A percentile compares a stretch with the other conserved stretches of the same genome.
Conservation (phyloP, 2,329 filamentous ascomycete genomes). For the Exophiala mesophila region DNA sequence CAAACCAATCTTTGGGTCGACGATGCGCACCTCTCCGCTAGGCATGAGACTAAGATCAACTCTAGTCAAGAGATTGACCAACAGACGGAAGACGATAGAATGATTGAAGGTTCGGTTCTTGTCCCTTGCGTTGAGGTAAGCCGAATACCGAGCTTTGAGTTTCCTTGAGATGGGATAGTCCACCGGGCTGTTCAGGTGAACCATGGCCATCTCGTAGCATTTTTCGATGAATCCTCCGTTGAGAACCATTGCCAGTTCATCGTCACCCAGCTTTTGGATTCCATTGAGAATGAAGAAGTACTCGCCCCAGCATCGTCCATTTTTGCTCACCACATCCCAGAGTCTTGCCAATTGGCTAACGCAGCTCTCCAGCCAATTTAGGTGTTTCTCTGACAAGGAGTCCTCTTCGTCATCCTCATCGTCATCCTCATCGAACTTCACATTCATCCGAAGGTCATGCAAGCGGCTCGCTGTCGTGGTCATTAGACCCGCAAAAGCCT, state of each 20-base stretch:
- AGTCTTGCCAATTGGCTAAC: constrained; percentile 13
- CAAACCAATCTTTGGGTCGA: constrained; percentile 18
- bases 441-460: constrained; percentile 1
- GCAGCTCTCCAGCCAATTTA: constrained; percentile 9
- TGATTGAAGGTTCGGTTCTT: constrained; percentile 45
- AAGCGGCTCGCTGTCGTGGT: constrained; percentile 15
- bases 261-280: constrained; percentile 59
- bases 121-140: constrained; percentile 40
- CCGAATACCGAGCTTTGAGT: constrained; percentile 38
- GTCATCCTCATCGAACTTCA: constrained; percentile 3
- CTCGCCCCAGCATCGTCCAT: constrained; percentile 64
- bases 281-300: constrained; percentile 65
- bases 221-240: constrained; percentile 57
- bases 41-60: constrained; percentile 36
- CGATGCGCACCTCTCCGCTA: constrained; percentile 42
- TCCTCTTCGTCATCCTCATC: not conserved
- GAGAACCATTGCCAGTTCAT: constrained; percentile 57
- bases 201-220: constrained; percentile 55
- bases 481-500: constrained; percentile 20
- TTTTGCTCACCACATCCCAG: constrained; percentile 18
- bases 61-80: constrained; percentile 33
- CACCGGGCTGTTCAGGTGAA: constrained; percentile 29
- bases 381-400: not conserved
- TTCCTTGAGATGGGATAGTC: constrained; percentile 13
- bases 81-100: constrained; percentile 38